Percentiles rank a stretch among this genome's conserved stretches.
Conservation (phyloP, 495 filamentous ascomycete species). For the Zalerion maritima region DNA sequence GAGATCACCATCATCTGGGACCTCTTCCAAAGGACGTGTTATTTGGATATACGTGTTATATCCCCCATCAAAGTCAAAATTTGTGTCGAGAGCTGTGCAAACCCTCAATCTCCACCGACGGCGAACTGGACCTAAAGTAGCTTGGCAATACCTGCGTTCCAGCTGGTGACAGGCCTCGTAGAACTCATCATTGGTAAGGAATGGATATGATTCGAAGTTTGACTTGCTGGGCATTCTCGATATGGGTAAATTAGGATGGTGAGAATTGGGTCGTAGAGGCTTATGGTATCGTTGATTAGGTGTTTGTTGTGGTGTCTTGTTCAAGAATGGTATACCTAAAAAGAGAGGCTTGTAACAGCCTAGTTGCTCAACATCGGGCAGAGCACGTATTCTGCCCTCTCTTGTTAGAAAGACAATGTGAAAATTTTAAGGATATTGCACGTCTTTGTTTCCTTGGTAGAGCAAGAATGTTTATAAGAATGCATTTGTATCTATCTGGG, state of each 20-base stretch:
- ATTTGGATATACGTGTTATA: conserved; percentile 33
- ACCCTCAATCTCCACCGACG: conserved; percentile 26
- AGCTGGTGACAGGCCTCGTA: conserved; percentile 43
- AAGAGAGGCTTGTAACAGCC: conserved; percentile 2
- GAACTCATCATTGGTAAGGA: conserved; percentile 44
- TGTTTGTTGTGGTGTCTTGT: conserved; percentile 3
- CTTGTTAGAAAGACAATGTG: too few relatives aligned
- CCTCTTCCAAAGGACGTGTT: conserved; percentile 25
- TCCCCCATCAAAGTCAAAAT: conserved; percentile 15
- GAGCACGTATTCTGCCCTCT: background rate
- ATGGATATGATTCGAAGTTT: conserved; percentile 33
- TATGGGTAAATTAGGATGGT: conserved; percentile 11
- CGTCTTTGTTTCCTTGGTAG: too few relatives aligned
- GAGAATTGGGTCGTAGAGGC: conserved; percentile 3
- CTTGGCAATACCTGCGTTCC: conserved; percentile 35
- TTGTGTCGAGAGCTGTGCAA: conserved; percentile 18
- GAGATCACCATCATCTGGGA: conserved; percentile 26
- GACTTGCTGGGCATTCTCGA: too few relatives aligned
- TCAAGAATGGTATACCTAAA: conserved; percentile 1
- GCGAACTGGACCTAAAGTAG: conserved; percentile 31
- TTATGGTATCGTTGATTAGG: too few relatives aligned
- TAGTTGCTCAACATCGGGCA: conserved; percentile 7
- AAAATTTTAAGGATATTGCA: too few relatives aligned
- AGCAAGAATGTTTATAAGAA: too few relatives aligned
- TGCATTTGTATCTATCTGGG: too few relatives aligned